Conservation (phyloP, 2,329 filamentous ascomycete genomes). For the Hypoxylon sp. region DNA sequence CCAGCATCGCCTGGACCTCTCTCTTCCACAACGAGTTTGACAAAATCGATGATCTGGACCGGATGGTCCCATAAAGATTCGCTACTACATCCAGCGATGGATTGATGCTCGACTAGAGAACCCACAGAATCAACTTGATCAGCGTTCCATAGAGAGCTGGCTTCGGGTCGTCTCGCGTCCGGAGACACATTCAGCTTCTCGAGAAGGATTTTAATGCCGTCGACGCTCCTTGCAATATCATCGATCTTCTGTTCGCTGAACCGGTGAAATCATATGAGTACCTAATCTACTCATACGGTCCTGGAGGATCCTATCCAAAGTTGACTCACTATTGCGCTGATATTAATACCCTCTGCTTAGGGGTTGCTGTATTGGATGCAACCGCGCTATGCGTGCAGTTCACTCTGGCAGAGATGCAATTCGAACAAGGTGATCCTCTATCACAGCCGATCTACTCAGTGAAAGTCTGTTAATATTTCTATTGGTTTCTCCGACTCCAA, state of each 20-base stretch:
- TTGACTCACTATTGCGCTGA: slow-evolving; percentile 56
- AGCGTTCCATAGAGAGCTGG: neutral
- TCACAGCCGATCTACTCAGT: slow-evolving; percentile 52
- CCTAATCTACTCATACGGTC: neutral
- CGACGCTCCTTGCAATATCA: slow-evolving; percentile 48
- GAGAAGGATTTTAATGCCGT: slow-evolving; percentile 48
- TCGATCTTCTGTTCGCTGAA: slow-evolving; percentile 58
- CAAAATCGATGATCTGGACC: slow-evolving; percentile 54
- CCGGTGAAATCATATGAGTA: neutral
- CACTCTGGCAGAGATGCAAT: slow-evolving; percentile 54
- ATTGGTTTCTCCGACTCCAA: neutral
- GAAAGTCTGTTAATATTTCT: slow-evolving; percentile 2
- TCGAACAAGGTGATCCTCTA: slow-evolving; percentile 54
- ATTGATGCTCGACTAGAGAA: neutral
- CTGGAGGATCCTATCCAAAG: neutral
- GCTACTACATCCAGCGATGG: neutral
- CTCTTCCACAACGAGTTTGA: slow-evolving; percentile 49
- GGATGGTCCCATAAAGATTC: slow-evolving; percentile 55
- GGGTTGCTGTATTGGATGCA: slow-evolving; percentile 42
- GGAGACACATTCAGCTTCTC: slow-evolving; percentile 23
- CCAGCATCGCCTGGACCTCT: slow-evolving; percentile 21
- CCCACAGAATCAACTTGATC: neutral
- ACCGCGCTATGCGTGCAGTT: slow-evolving; percentile 55
- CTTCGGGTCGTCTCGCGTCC: slow-evolving; percentile 1
- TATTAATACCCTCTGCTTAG: slow-evolving; percentile 56